These are phyloP conservation scores for Suillus discolor DNA, from an alignment of 768 basidiomycete species.

Conservation along the genomic window DNA sequence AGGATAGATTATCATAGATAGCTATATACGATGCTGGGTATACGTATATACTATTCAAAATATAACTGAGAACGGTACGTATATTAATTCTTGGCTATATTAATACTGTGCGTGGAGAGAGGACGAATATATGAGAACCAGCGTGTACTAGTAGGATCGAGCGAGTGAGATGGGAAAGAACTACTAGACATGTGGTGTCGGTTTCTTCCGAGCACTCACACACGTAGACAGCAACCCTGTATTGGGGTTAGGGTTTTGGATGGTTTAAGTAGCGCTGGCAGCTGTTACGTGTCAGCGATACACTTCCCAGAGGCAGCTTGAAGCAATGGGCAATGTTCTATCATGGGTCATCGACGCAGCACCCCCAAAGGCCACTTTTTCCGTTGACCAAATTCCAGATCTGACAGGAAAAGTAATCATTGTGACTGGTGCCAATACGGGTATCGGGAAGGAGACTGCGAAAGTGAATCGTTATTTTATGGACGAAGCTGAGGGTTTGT, in stretches of 20 bases:
- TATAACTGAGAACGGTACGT: too few relatives aligned
- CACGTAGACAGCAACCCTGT: background rate
- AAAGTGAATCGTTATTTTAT: constrained; percentile 13
- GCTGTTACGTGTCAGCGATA: too few relatives aligned
- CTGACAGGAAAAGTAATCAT: constrained; percentile 36
- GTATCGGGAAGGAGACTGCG: constrained; percentile 32
- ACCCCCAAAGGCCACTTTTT: constrained; percentile 31
- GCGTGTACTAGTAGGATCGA: too few relatives aligned
- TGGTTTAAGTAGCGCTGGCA: background rate
- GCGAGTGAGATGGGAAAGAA: too few relatives aligned
- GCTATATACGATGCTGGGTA: too few relatives aligned
- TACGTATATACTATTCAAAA: too few relatives aligned
- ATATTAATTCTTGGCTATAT: too few relatives aligned
- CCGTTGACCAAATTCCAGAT: constrained; percentile 34
- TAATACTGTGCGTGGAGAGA: too few relatives aligned
- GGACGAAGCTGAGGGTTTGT: background rate
- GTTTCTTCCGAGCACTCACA: too few relatives aligned
- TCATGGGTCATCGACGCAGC: constrained; percentile 15
- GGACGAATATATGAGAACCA: too few relatives aligned
- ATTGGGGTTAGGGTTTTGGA: background rate
- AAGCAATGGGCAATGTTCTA: constrained; percentile 12
- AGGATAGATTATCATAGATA: too few relatives aligned
- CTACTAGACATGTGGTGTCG: too few relatives aligned
- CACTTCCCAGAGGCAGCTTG: background rate
- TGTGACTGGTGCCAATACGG: constrained; percentile 37